A percentile compares a stretch with the other conserved stretches of the same genome.
Conservation (phyloP, 1,284 basidiomycete genomes). For the Apiotrichum akiyoshidainum region DNA sequence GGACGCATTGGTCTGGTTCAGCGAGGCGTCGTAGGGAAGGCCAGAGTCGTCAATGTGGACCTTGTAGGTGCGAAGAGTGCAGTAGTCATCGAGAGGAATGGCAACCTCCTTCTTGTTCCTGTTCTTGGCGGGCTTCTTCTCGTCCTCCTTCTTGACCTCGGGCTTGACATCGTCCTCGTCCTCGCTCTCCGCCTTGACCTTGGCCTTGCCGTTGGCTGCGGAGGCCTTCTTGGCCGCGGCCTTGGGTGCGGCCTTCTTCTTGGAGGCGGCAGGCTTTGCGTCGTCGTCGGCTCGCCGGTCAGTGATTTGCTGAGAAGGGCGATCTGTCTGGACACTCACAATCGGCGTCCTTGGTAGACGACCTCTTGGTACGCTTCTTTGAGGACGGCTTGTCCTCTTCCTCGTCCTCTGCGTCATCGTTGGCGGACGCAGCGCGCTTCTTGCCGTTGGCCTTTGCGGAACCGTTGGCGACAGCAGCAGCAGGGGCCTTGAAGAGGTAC, state of each 20-base stretch:
- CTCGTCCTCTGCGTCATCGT: background rate
- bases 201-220: background rate
- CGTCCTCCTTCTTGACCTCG: background rate
- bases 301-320: background rate
- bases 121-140: background rate
- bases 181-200: background rate
- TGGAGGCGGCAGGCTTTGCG: slow-evolving; percentile 9
- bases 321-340: background rate
- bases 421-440: slow-evolving; percentile 9
- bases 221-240: background rate
- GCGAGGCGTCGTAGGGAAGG: slow-evolving; percentile 63
- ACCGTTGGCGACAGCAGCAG: background rate
- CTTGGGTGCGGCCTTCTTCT: background rate
- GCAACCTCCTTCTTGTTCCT: background rate
- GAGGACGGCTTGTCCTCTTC: slow-evolving; percentile 10
- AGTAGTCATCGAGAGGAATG: slow-evolving; percentile 17
- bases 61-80: slow-evolving; percentile 43
- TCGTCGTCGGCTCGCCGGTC: background rate
- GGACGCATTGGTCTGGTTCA: slow-evolving; percentile 64
- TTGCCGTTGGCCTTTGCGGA: slow-evolving; percentile 6
- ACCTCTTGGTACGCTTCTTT: slow-evolving; percentile 12
- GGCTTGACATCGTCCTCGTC: background rate
- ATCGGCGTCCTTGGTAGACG: background rate
- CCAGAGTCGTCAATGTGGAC: slow-evolving; percentile 56
- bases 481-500: slow-evolving; percentile 1